phyloP scores from a whole-genome alignment of 306 rosid genomes.

The Rosa rugosa region DNA sequence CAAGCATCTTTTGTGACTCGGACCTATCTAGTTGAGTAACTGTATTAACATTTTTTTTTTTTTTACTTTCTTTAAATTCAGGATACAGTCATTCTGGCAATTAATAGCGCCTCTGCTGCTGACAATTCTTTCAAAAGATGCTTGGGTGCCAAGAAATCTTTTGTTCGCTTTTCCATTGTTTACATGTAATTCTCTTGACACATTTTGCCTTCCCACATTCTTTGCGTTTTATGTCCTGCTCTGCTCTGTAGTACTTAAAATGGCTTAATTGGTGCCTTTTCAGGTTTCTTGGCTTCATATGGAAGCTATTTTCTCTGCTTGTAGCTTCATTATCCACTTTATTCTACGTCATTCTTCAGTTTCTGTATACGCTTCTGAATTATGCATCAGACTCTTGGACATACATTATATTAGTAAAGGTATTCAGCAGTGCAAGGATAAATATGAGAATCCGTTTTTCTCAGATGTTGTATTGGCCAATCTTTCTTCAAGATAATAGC shows the following conservation, averaged over 20 bases:
- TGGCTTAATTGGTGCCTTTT: constrained; percentile 32
- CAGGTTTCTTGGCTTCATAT: constrained; percentile 58
- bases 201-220: constrained; percentile 13
- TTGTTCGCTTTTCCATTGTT: constrained; percentile 35
- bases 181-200: constrained; percentile 43
- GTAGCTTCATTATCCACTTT: constrained; percentile 69
- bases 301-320: constrained; percentile 58
- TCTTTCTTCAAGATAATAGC: constrained; percentile 72
- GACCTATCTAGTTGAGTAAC: neutral
- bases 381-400: constrained; percentile 58
- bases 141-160: constrained; percentile 44
- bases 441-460: constrained; percentile 63
- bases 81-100: constrained; percentile 75
- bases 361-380: constrained; percentile 44
- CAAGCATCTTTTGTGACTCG: constrained; percentile 26
- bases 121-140: constrained; percentile 43
- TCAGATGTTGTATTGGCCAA: constrained; percentile 93
- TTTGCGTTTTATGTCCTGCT: neutral
- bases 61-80: constrained; percentile 26
- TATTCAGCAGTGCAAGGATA: constrained; percentile 59
- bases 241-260: constrained; percentile 33
- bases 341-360: constrained; percentile 60
- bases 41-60: constrained; percentile 12
- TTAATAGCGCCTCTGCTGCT: constrained; percentile 69
- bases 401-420: constrained; percentile 37